Evolutionary conservation across 2,329 filamentous ascomycete species (phyloP).

Genomic region (Xylaria sp.): DNA sequence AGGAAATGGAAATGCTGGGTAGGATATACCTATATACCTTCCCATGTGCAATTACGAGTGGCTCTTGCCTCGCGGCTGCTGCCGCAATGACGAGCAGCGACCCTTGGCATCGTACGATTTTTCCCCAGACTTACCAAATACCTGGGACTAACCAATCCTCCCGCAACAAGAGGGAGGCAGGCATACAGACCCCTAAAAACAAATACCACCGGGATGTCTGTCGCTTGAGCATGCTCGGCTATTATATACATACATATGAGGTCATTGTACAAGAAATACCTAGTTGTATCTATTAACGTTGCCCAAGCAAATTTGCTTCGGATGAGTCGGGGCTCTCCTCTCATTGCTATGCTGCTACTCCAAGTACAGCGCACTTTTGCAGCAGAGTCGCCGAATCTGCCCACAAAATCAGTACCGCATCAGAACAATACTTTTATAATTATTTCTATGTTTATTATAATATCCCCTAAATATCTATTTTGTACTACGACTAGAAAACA

Average conservation of each 20-base stretch:
- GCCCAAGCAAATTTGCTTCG: too few species aligned
- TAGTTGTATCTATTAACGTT: not conserved
- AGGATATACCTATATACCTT: slow-evolving; percentile 22
- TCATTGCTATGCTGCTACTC: too few species aligned
- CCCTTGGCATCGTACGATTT: slow-evolving; percentile 42
- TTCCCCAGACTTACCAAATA: slow-evolving; percentile 36
- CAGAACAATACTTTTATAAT: too few species aligned
- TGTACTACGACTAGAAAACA: slow-evolving; percentile 64
- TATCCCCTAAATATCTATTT: slow-evolving; percentile 17
- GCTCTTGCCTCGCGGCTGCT: slow-evolving; percentile 29
- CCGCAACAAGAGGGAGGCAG: slow-evolving; percentile 12
- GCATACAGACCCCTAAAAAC: not conserved
- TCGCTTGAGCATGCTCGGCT: slow-evolving; percentile 23
- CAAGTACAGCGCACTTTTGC: too few species aligned
- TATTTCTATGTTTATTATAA: not conserved
- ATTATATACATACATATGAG: slow-evolving; percentile 13
- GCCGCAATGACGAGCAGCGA: slow-evolving; percentile 39
- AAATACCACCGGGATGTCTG: not conserved
- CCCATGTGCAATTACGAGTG: slow-evolving; percentile 16
- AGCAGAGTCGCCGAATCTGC: too few species aligned
- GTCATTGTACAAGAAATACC: slow-evolving; percentile 19
- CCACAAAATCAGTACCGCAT: too few species aligned
- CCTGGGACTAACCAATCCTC: slow-evolving; percentile 29
- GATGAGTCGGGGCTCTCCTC: too few species aligned
- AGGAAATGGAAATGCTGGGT: not conserved